phyloP scores from a whole-genome alignment of 257 asterid genomes.

The Solanum microdontum region DNA sequence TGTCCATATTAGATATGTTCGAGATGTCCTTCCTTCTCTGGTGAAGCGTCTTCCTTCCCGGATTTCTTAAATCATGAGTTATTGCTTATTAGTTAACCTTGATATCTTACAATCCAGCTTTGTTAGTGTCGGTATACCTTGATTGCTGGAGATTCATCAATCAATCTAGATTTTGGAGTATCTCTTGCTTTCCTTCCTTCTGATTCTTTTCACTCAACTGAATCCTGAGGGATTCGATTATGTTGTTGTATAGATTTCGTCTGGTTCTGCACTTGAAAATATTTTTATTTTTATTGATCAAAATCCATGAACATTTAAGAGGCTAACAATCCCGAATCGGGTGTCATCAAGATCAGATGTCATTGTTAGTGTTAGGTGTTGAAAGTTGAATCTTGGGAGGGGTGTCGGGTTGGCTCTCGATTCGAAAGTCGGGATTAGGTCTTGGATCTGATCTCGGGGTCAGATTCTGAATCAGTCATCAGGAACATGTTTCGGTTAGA shows the following conservation, averaged over 20 bases:
- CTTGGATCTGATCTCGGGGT: no score
- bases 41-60: background rate
- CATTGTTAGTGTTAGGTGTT: no score
- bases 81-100: background rate
- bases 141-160: background rate
- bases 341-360: no score
- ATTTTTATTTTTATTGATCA: background rate
- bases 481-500: no score
- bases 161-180: background rate
- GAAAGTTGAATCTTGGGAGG: no score
- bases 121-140: background rate
- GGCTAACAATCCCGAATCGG: background rate
- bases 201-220: background rate
- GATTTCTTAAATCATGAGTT: no score
- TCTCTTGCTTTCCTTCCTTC: background rate
- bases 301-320: background rate
- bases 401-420: no score
- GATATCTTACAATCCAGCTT: background rate
- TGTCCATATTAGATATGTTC: background rate
- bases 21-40: background rate
- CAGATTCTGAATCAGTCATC: no score
- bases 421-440: no score
- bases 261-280: background rate
- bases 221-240: background rate
- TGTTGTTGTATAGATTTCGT: no score